Evolutionary conservation across 1,139 yeast species (phyloP).

Genomic region (Petasospora rhodanensis): DNA sequence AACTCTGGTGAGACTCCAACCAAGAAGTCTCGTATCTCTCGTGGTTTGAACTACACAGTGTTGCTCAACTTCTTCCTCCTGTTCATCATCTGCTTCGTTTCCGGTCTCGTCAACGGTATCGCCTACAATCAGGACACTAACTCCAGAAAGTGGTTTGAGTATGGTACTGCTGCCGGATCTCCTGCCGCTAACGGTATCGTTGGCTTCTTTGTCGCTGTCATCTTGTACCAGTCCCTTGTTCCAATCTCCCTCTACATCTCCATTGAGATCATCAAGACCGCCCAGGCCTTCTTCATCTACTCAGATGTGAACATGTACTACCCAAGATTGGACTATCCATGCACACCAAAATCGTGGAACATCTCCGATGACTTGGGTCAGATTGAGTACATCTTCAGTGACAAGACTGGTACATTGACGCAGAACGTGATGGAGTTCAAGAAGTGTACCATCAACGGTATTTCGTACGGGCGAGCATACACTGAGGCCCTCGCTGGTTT

Average conservation of each 20-base stretch:
- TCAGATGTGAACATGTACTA: conserved; percentile 86
- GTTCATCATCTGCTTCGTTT: conserved; percentile 73
- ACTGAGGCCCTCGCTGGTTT: conserved; percentile 95
- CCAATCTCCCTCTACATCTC: conserved; percentile 95
- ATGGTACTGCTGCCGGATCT: conserved; percentile 50
- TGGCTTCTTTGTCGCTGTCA: conserved; percentile 83
- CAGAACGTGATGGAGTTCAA: conserved; percentile 97
- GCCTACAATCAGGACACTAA: conserved; percentile 49
- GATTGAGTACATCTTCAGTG: conserved; percentile 91
- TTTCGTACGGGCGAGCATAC: conserved; percentile 83
- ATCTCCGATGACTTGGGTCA: conserved; percentile 97
- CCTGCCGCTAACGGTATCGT: conserved; percentile 79
- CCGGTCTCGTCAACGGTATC: conserved; percentile 80
- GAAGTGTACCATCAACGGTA: conserved; percentile 85
- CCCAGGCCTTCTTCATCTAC: conserved; percentile 89
- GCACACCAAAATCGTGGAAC: conserved; percentile 95
- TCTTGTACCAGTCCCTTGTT: conserved; percentile 84
- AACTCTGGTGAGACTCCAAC: conserved; percentile 93
- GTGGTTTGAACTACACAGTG: conserved; percentile 80
- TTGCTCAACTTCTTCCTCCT: conserved; percentile 70
- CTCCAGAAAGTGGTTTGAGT: conserved; percentile 71
- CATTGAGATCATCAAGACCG: conserved; percentile 89
- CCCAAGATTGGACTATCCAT: conserved; percentile 82
- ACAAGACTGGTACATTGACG: conserved; percentile 94
- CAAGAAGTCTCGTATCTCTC: conserved; percentile 75